phyloP scores from a whole-genome alignment of 257 asterid species.

The Penstemon davidsonii region DNA sequence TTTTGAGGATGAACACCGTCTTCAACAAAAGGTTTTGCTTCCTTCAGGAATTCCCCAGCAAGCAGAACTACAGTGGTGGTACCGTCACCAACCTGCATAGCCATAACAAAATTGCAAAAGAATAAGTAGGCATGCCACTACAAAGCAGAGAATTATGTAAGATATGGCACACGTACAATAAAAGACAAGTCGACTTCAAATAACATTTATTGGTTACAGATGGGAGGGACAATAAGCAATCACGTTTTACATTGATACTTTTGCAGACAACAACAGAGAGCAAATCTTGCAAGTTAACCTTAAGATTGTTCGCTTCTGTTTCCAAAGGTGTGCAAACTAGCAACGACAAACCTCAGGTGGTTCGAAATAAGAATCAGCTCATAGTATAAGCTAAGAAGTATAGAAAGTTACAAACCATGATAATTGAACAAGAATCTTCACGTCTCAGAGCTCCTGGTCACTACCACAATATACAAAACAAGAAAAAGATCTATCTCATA shows the following conservation, averaged over 20 bases:
- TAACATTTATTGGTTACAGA: neutral
- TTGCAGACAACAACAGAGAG: neutral
- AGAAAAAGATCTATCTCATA: neutral
- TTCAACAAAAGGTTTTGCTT: slow-evolving; percentile 96
- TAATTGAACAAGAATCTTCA: neutral
- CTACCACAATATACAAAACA: neutral
- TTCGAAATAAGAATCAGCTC: slow-evolving; percentile 4
- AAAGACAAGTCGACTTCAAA: neutral
- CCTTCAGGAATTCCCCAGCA: slow-evolving; percentile 94
- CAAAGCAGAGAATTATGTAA: neutral
- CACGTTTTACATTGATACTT: neutral
- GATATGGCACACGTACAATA: neutral
- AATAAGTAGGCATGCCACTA: slow-evolving; percentile 5
- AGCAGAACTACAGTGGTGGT: slow-evolving; percentile 97
- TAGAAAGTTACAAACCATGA: neutral
- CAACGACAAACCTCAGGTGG: neutral
- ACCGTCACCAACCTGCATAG: slow-evolving; percentile 95
- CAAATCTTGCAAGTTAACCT: neutral
- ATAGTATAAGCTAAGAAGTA: neutral
- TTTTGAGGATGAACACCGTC: slow-evolving; percentile 99
- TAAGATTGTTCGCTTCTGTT: neutral
- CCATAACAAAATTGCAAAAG: slow-evolving; percentile 20
- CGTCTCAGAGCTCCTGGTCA: neutral
- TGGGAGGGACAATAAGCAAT: neutral
- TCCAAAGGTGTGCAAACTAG: neutral